phyloP scores from a whole-genome alignment of 768 basidiomycete species.

The Kwoniella heveanensis region DNA sequence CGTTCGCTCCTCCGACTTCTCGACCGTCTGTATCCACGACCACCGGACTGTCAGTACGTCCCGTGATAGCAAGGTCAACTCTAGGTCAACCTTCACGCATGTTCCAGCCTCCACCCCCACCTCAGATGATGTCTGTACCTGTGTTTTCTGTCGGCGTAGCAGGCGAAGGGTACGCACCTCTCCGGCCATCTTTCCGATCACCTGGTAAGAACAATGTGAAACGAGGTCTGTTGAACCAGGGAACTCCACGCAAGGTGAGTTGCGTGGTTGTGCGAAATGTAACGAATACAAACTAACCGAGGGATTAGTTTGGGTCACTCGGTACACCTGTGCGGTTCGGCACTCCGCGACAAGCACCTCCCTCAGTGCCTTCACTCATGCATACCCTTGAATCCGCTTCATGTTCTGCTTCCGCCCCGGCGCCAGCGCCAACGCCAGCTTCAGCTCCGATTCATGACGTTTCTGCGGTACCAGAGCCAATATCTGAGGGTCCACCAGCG shows the following conservation, averaged over 20 bases:
- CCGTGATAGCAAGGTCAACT: conserved; percentile 12
- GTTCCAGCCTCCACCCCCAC: conserved; percentile 14
- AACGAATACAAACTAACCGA: no score
- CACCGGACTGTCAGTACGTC: not conserved
- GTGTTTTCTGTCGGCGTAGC: conserved; percentile 27
- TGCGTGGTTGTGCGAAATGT: no score
- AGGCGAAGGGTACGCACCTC: conserved; percentile 8
- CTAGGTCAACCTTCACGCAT: conserved; percentile 39
- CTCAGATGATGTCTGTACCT: conserved; percentile 9
- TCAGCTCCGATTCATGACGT: conserved; percentile 17
- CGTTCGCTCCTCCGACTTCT: not conserved
- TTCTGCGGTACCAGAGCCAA: conserved; percentile 9
- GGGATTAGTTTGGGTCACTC: conserved; percentile 14
- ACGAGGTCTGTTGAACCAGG: conserved; percentile 5
- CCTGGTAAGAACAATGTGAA: conserved; percentile 20
- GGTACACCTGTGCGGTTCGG: conserved; percentile 39
- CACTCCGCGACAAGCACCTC: conserved; percentile 16
- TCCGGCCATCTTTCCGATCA: conserved; percentile 19
- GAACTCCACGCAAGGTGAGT: conserved; percentile 29
- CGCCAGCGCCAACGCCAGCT: not conserved
- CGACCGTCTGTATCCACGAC: not conserved
- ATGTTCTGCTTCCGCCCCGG: not conserved
- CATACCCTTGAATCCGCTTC: not conserved
- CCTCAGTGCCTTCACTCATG: conserved; percentile 1
- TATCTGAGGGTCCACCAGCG: conserved; percentile 24